Evolutionary conservation across 495 filamentous ascomycete species (phyloP), one percentile per base, ranked within the genome.

Genomic region (Penicillium angulare): DNA sequence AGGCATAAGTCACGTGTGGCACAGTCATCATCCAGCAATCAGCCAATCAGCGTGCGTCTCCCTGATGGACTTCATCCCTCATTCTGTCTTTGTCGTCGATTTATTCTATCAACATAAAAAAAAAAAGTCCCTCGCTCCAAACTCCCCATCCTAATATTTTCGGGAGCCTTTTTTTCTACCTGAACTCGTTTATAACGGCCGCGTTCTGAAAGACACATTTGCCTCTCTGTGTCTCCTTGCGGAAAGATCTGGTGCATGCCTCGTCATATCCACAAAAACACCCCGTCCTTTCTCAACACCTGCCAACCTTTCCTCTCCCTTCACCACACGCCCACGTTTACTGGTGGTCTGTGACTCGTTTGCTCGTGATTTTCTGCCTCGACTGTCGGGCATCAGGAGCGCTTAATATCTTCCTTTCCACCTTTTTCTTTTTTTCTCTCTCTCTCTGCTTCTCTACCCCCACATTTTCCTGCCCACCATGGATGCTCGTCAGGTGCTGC

Each of bases 401-500:
- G 40, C 16, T 54, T 47, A 22, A 17, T 47, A 31, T 34, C 43
- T 43, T 47, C 57, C 49, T 34, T 50, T 56, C 47, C 41, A 48
- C 52, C 51, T 60, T 59, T 64, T 65, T 55, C 49, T 59, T 59
- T 64, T 46, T 56, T 60, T 68, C 52, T 53, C 54, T 55, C 49
- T 36, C 46, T 49, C 41, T 34, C 33, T 33, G 38, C 47, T 50
- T 41, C 49, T 2, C 27, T 31, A 49, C 53, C 63, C 52, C 50
- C 60, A 68, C 61, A 64, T 65, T 56, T 50, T 49, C 57, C 64
- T 66, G 84, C 62, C 64, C 67, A 84, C 62, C 63, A 90, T 90
- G 86, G 79, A 90, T 66, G 84, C 87, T 64, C 86, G 81, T 68
- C 83, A 87, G 72, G 89, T 97, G 75, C 86, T 97, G 77, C 83